phyloP scores from a whole-genome alignment of 2,329 filamentous ascomycete species.

The Colletotrichum ledebouriae region DNA sequence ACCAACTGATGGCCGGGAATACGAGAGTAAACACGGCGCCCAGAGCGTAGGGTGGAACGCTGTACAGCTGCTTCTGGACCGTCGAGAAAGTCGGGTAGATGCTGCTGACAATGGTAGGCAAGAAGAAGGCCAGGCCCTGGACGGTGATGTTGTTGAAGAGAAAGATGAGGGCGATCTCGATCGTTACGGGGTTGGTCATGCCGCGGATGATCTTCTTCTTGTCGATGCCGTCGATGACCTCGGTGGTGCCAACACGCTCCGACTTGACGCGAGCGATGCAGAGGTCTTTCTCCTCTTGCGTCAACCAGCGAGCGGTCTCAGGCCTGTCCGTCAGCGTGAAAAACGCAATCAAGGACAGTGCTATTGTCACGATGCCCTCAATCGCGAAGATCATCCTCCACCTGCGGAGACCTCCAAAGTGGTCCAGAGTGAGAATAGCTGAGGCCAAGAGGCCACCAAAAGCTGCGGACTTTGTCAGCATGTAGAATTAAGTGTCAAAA shows the following conservation, averaged over 20 bases:
- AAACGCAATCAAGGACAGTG: slow-evolving; percentile 67
- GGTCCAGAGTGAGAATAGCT: slow-evolving; percentile 72
- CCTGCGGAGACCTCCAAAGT: slow-evolving; percentile 66
- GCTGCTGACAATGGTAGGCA: slow-evolving; percentile 75
- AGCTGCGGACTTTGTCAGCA: slow-evolving; percentile 51
- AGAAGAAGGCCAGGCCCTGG: slow-evolving; percentile 78
- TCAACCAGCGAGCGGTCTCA: slow-evolving; percentile 76
- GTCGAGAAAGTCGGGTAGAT: slow-evolving; percentile 73
- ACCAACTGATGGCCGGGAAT: slow-evolving; percentile 73
- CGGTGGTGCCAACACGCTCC: slow-evolving; percentile 71
- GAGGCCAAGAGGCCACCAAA: slow-evolving; percentile 77
- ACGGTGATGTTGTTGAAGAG: slow-evolving; percentile 78
- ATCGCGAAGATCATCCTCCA: slow-evolving; percentile 81
- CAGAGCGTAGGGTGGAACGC: slow-evolving; percentile 78
- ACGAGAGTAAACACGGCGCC: slow-evolving; percentile 76
- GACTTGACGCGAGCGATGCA: slow-evolving; percentile 77
- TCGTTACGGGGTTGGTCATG: slow-evolving; percentile 73
- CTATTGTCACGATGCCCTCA: slow-evolving; percentile 71
- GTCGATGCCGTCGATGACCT: slow-evolving; percentile 75
- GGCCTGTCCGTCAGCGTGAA: slow-evolving; percentile 77
- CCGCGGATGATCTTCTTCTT: slow-evolving; percentile 70
- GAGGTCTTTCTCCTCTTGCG: slow-evolving; percentile 74
- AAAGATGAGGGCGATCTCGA: slow-evolving; percentile 70
- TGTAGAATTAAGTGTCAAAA: too few relatives aligned
- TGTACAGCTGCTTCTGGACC: slow-evolving; percentile 76